phyloP scores from a whole-genome alignment of 345 rosid genomes.

The Boechera retrofracta region DNA sequence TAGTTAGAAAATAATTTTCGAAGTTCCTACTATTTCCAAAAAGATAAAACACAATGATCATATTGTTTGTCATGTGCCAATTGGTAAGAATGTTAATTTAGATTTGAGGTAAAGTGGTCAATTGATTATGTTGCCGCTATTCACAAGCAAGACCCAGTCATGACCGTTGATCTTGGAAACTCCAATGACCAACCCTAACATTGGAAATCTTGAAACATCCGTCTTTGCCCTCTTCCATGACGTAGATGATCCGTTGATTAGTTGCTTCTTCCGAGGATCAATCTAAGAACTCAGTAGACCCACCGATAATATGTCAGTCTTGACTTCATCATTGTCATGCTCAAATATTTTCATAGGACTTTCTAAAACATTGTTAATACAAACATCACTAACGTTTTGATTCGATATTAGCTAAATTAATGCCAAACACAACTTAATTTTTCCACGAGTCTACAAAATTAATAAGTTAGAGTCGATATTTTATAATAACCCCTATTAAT shows the following conservation, averaged over 20 bases:
- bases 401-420: conserved; percentile 40
- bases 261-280: conserved; percentile 17
- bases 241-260: conserved; percentile 13
- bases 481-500: conserved; percentile 21
- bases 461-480: conserved; percentile 25
- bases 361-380: conserved; percentile 14
- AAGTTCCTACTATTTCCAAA: conserved; percentile 28
- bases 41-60: conserved; percentile 15
- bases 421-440: conserved; percentile 26
- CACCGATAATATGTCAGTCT: conserved; percentile 35
- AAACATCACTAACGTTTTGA: conserved; percentile 21
- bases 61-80: conserved; percentile 32
- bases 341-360: conserved; percentile 4
- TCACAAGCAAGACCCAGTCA: conserved; percentile 23
- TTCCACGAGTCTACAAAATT: conserved; percentile 45
- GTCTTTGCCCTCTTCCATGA: conserved; percentile 33
- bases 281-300: conserved; percentile 36
- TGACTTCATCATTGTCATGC: conserved; percentile 26
- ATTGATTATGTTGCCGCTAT: conserved; percentile 11
- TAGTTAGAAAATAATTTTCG: conserved; percentile 8
- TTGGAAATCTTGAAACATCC: conserved; percentile 39
- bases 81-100: neutral
- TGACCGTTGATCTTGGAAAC: conserved; percentile 41
- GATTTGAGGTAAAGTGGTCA: conserved; percentile 27
- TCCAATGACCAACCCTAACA: conserved; percentile 48